Percentiles rank a stretch among this genome's conserved stretches.
Conservation (phyloP, 179 eudicot genomes). For the Corrigiola litoralis region DNA sequence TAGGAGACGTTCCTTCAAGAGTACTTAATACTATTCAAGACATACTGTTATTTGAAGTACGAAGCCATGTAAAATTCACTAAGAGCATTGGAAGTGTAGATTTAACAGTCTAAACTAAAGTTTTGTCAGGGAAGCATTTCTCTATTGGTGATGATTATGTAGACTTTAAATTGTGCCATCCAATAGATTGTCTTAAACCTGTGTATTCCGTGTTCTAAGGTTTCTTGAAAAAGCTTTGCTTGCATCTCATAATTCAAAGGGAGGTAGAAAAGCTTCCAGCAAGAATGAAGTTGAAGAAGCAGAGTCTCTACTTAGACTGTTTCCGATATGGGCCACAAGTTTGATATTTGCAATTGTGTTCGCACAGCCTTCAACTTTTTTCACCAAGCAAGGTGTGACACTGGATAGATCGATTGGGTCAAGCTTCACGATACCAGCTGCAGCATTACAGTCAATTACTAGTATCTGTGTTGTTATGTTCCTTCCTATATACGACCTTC, state of each 20-base stretch:
- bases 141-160: no score
- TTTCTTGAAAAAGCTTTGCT: conserved; percentile 41
- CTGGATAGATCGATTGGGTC: conserved; percentile 43
- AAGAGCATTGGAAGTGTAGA: no score
- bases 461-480: conserved; percentile 24
- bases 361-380: conserved; percentile 47
- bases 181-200: background rate
- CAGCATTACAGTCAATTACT: conserved; percentile 36
- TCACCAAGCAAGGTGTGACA: conserved; percentile 60
- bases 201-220: conserved; percentile 7
- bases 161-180: no score
- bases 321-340: conserved; percentile 55
- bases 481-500: conserved; percentile 50
- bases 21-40: no score
- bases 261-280: conserved; percentile 12
- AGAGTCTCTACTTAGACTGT: conserved; percentile 42
- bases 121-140: no score
- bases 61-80: no score
- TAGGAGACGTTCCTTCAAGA: no score
- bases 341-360: conserved; percentile 41
- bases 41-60: no score
- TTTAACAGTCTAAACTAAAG: no score
- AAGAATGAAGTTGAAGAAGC: conserved; percentile 40
- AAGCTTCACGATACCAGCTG: conserved; percentile 43
- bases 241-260: conserved; percentile 12